Conservation (phyloP, 192 early-diverging fungal genomes). For the Chytriomyces confervae region DNA sequence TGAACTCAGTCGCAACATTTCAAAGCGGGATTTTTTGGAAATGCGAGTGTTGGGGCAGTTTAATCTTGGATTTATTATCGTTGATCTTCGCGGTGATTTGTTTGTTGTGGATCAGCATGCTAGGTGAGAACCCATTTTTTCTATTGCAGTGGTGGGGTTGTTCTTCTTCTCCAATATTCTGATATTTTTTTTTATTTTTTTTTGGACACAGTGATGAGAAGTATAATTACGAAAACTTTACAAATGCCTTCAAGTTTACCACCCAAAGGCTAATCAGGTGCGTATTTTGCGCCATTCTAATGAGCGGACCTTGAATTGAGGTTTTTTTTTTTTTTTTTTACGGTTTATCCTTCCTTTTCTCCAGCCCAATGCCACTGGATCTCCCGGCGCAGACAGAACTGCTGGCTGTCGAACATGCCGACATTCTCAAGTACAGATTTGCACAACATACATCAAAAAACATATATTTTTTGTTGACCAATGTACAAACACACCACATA, state of each 20-base stretch:
- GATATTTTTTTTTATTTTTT: conserved; percentile 23
- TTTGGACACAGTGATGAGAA: conserved; percentile 80
- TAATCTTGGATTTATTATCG: conserved; percentile 95
- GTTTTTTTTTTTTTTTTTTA: no score
- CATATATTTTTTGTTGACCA: background rate
- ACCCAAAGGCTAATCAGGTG: conserved; percentile 62
- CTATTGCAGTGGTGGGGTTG: background rate
- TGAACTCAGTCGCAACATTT: conserved; percentile 56
- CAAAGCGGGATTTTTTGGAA: conserved; percentile 77
- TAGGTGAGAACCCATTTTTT: conserved; percentile 42
- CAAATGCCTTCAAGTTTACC: conserved; percentile 44
- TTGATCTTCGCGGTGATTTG: conserved; percentile 68
- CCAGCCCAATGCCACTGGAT: conserved; percentile 68
- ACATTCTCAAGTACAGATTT: conserved; percentile 61
- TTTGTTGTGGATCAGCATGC: conserved; percentile 99
- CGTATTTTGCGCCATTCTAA: conserved; percentile 13
- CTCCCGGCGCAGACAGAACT: conserved; percentile 81
- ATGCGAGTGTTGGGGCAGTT: conserved; percentile 96
- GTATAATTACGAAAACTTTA: conserved; percentile 88
- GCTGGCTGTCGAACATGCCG: conserved; percentile 74
- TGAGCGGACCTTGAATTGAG: no score
- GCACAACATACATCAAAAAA: background rate
- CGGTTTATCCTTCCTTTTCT: conserved; percentile 3
- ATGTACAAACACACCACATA: background rate
- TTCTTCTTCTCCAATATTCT: conserved; percentile 5